Evolutionary conservation across 208 protist genomes (phyloP).

Genomic region (Trypanosomatidae sp.): DNA sequence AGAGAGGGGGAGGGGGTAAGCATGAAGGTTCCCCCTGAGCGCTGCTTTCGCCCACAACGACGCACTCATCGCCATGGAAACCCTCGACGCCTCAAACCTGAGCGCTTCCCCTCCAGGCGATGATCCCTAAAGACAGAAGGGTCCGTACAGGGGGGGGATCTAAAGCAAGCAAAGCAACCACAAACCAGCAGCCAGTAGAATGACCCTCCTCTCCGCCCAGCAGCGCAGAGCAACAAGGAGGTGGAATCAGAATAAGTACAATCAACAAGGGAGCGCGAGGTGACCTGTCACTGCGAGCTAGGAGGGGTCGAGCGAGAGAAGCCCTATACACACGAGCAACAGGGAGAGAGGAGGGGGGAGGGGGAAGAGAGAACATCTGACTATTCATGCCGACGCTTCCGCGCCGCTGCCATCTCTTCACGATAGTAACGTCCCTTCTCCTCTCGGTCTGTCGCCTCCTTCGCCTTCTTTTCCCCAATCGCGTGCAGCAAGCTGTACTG

Average conservation of each 20-base stretch:
- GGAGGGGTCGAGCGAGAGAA: neutral
- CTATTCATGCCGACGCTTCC: slow-evolving; percentile 5
- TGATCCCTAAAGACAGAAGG: neutral
- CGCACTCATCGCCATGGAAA: neutral
- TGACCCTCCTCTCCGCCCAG: neutral
- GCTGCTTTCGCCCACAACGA: too few species aligned
- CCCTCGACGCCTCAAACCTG: neutral
- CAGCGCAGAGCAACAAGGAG: neutral
- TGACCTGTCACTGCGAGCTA: too few species aligned
- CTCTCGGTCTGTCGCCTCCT: slow-evolving; percentile 28
- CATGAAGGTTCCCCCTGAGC: neutral
- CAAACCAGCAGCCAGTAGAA: neutral
- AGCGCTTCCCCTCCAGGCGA: neutral
- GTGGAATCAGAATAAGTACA: neutral
- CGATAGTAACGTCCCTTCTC: slow-evolving; percentile 27
- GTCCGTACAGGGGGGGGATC: neutral
- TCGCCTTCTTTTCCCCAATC: slow-evolving; percentile 27
- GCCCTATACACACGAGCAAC: neutral
- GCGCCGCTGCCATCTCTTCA: slow-evolving; percentile 13
- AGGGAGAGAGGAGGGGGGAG: neutral
- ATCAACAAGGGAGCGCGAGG: neutral
- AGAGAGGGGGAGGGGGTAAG: neutral
- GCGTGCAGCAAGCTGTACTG: slow-evolving; percentile 42
- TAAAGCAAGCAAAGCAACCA: neutral
- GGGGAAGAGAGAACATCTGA: neutral